Evolutionary conservation across 768 basidiomycete species (phyloP).

Genomic region (Tricholoma flavovirens): DNA sequence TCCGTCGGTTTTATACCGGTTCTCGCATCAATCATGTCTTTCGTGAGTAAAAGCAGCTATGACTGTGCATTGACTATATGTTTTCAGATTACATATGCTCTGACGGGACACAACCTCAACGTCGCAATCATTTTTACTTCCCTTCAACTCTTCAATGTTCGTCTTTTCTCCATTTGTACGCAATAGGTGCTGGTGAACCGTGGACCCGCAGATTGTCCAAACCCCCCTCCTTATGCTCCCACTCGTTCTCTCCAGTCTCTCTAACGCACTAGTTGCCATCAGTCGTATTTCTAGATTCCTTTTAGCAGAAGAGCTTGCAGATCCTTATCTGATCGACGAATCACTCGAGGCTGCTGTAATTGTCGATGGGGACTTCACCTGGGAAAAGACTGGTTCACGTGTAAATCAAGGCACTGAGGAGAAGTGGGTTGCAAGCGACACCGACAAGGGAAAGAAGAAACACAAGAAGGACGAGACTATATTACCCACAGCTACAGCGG

Average conservation of each 20-base stretch:
- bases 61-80: background rate
- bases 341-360: conserved; percentile 33
- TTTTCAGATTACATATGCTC: conserved; percentile 52
- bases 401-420: conserved; percentile 5
- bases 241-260: conserved; percentile 40
- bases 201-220: conserved; percentile 42
- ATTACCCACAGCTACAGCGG: conserved; percentile 3
- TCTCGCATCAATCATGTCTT: conserved; percentile 43
- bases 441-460: background rate
- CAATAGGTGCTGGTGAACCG: background rate
- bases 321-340: conserved; percentile 39
- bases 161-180: background rate
- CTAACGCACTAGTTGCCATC: conserved; percentile 45
- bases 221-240: conserved; percentile 50
- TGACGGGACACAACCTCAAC: conserved; percentile 48
- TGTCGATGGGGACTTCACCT: conserved; percentile 44
- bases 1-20: conserved; percentile 46
- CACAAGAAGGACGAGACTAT: background rate
- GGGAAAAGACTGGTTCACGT: conserved; percentile 34
- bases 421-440: conserved; percentile 14
- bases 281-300: conserved; percentile 42
- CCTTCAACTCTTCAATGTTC: conserved; percentile 51
- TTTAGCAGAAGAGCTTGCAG: conserved; percentile 47
- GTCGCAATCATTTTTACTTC: conserved; percentile 50
- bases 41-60: conserved; percentile 31